Evolutionary conservation across 768 basidiomycete species (phyloP), one percentile per base, ranked within the genome.

Genomic region (Pleurotus tuoliensis): DNA sequence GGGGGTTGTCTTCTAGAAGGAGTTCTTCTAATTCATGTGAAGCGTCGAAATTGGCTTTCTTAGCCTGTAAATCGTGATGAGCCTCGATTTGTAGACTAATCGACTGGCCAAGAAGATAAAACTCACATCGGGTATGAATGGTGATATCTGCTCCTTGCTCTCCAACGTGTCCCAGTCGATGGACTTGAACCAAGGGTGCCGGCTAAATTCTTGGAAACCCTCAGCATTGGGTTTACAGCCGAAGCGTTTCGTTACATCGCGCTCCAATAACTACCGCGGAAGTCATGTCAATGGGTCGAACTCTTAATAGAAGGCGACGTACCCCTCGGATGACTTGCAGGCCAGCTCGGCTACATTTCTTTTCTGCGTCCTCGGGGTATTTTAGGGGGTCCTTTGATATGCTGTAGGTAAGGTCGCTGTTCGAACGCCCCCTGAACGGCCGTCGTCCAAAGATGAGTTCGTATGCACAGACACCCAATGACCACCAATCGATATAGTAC

Each of bases 21-120:
- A 99, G 78, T 72, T 99, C 96, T 67, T 99, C 96, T 37, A 99
- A 75, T 71, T 99, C 96, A 66, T 98, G 95, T 11, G 96, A 98
- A 24, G 96, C 95, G 67, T 99, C 96, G 67, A 99, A 99, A 71
- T 99, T 98, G 27, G 96, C 94, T 72, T 97, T 97, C 76, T 98
- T 98, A n/a, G 88, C 87, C 95, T 98, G 66, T n/a, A n/a, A 44
- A 16, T n/a, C n/a, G 30, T 34, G n/a, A 11, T 50, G 46, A 37
- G 30, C 24, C 34, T 46, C 43, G 25, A 38, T 58, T 45, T 55
- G 61, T 55, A 34, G 58, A n/a, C 59, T 57, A 57, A 51, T 54
- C 18, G 47, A 24, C 25, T 24, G 45, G 50, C 46, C 4, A 49
- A n/a, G 56, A 27, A n/a, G 58, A 47, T 25, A 47, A 56, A 12